Percentiles rank a stretch among this genome's conserved stretches.
Evolutionary conservation across 2,329 filamentous ascomycete genomes (phyloP).

Genomic region (Neonectria ditissima): DNA sequence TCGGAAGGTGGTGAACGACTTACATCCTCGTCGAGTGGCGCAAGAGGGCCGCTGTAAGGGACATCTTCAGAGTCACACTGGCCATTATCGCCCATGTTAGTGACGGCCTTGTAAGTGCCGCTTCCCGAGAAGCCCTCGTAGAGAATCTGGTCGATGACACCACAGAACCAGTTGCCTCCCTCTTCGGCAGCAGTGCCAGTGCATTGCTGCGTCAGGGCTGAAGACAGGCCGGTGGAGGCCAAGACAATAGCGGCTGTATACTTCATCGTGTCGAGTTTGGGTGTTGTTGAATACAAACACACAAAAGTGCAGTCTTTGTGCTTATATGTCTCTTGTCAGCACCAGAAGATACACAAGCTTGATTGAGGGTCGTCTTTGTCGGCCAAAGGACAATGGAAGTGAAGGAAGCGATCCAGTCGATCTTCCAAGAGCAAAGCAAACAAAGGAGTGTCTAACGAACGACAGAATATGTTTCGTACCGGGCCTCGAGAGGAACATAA

Average conservation of each 20-base stretch:
- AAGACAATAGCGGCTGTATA: constrained; percentile 43
- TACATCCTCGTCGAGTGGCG: constrained; percentile 79
- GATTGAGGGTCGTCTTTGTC: neutral
- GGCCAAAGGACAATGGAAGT: constrained; percentile 22
- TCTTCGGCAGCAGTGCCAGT: constrained; percentile 51
- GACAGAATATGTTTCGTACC: constrained; percentile 28
- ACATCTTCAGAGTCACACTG: constrained; percentile 65
- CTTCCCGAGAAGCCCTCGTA: constrained; percentile 71
- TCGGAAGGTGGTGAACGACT: constrained; percentile 43
- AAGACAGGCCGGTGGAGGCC: constrained; percentile 45
- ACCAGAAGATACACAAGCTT: too few relatives aligned
- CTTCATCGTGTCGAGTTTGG: constrained; percentile 47
- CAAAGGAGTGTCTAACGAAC: constrained; percentile 39
- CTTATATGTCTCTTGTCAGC: neutral
- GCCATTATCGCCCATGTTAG: constrained; percentile 66
- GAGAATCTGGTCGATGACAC: constrained; percentile 73
- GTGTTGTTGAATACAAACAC: neutral
- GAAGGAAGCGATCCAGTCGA: constrained; percentile 30
- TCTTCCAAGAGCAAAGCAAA: constrained; percentile 31
- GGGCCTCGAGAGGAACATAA: constrained; percentile 34
- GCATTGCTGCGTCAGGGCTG: constrained; percentile 52
- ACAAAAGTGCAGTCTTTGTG: neutral
- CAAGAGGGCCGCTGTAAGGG: constrained; percentile 69
- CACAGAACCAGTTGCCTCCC: constrained; percentile 74
- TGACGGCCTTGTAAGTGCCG: constrained; percentile 75